Evolutionary conservation across 371 early-diverging fungal genomes (phyloP).

Genomic region (Mortierella sp.): DNA sequence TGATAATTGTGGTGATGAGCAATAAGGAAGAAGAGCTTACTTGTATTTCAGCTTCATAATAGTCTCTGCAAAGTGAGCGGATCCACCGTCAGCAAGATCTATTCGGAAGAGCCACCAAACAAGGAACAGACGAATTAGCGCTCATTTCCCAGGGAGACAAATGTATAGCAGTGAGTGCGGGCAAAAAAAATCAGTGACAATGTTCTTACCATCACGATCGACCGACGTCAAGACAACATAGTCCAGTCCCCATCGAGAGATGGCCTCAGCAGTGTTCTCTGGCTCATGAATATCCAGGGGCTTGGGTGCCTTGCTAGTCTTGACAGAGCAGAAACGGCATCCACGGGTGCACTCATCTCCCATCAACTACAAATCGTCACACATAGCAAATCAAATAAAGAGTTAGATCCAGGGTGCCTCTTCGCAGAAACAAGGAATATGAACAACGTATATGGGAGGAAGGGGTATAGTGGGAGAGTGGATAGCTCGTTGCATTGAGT

Average conservation of each 20-base stretch:
- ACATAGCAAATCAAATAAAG: neutral
- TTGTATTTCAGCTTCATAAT: constrained; percentile 89
- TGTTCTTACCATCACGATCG: constrained; percentile 88
- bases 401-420: neutral
- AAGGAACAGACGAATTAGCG: neutral
- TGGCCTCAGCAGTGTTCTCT: constrained; percentile 95
- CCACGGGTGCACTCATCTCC: constrained; percentile 99
- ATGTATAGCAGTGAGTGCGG: neutral
- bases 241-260: constrained; percentile 96
- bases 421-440: neutral
- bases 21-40: constrained; percentile 59
- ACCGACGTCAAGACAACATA: constrained; percentile 98
- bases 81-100: constrained; percentile 95
- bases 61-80: constrained; percentile 95
- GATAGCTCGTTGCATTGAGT: neutral
- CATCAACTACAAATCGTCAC: constrained; percentile 79
- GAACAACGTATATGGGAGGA: neutral
- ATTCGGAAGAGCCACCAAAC: neutral
- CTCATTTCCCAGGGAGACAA: neutral
- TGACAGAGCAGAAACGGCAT: constrained; percentile 98
- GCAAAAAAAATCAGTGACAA: neutral
- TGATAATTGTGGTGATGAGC: neutral
- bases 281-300: constrained; percentile 96
- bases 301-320: constrained; percentile 91
- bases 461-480: neutral